Conservation (phyloP, 2,329 filamentous ascomycete species). For the Ceratocystis destructans region DNA sequence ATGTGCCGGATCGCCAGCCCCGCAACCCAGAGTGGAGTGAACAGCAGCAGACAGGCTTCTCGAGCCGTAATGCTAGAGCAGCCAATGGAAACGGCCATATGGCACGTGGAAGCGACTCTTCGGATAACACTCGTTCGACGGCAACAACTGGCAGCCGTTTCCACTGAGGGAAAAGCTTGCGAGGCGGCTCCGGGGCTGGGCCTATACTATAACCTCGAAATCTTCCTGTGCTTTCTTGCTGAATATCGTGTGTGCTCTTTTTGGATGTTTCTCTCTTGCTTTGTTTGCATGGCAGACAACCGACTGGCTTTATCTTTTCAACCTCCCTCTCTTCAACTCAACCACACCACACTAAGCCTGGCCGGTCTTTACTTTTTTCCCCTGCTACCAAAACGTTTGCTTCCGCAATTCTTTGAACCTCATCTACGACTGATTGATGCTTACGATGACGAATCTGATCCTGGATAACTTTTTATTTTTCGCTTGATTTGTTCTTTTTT, state of each 20-base stretch:
- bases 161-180: slow-evolving; percentile 9
- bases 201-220: not conserved
- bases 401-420: slow-evolving; percentile 15
- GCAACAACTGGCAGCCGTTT: slow-evolving; percentile 25
- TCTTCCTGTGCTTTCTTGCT: slow-evolving; percentile 6
- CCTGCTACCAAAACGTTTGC: not conserved
- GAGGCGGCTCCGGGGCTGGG: too few species aligned
- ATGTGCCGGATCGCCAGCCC: slow-evolving; percentile 48
- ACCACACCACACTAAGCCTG: not conserved
- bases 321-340: not conserved
- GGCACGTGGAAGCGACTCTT: slow-evolving; percentile 44
- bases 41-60: slow-evolving; percentile 41
- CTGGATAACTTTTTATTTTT: not conserved
- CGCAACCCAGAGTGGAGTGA: slow-evolving; percentile 44
- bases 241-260: not conserved
- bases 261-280: too few species aligned
- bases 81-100: slow-evolving; percentile 43
- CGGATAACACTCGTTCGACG: slow-evolving; percentile 31
- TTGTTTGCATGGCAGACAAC: not conserved
- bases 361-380: not conserved
- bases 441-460: slow-evolving; percentile 17
- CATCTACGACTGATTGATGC: slow-evolving; percentile 17
- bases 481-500: not conserved
- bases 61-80: slow-evolving; percentile 33
- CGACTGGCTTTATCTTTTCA: not conserved